A percentile compares a stretch with the other conserved stretches of the same genome.
These are phyloP conservation scores for Plantago rigida DNA, from an alignment of 305 asterid genomes.

Conservation along the genomic window DNA sequence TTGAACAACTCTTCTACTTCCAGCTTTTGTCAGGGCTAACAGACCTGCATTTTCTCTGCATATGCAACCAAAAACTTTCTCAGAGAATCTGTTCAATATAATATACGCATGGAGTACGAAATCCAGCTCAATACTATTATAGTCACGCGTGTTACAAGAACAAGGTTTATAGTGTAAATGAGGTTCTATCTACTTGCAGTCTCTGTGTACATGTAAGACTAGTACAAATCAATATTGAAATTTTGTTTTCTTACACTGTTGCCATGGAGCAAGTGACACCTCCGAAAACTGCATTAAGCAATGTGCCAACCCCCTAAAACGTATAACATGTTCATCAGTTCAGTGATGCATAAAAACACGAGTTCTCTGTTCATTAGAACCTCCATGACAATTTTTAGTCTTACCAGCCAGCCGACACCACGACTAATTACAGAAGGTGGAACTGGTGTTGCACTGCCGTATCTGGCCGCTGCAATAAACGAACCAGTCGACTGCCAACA, in stretches of 20 bases:
- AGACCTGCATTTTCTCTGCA: slow-evolving; percentile 76
- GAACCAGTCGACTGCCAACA: slow-evolving; percentile 56
- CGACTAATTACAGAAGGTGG: slow-evolving; percentile 76
- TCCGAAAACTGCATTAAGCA: slow-evolving; percentile 58
- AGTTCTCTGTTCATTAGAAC: background rate
- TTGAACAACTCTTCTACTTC: slow-evolving; percentile 77
- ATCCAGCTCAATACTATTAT: background rate
- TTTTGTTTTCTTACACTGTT: slow-evolving; percentile 36
- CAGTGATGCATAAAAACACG: background rate
- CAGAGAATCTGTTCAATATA: background rate
- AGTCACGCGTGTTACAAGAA: background rate
- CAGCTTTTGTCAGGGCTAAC: slow-evolving; percentile 62
- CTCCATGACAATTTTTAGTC: background rate
- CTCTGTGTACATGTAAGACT: no score
- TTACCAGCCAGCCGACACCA: slow-evolving; percentile 76
- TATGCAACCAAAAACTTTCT: background rate
- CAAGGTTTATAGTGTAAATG: no score
- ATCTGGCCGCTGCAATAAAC: slow-evolving; percentile 69
- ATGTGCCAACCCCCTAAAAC: slow-evolving; percentile 54
- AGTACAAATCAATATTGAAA: no score
- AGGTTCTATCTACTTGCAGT: no score
- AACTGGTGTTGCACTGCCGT: slow-evolving; percentile 70
- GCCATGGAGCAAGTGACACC: slow-evolving; percentile 56
- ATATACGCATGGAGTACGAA: background rate
- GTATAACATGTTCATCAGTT: background rate